Percentiles rank a stretch among this genome's conserved stretches.
Evolutionary conservation across 2,329 filamentous ascomycete genomes (phyloP).

Genomic region (Xylaria sp.): DNA sequence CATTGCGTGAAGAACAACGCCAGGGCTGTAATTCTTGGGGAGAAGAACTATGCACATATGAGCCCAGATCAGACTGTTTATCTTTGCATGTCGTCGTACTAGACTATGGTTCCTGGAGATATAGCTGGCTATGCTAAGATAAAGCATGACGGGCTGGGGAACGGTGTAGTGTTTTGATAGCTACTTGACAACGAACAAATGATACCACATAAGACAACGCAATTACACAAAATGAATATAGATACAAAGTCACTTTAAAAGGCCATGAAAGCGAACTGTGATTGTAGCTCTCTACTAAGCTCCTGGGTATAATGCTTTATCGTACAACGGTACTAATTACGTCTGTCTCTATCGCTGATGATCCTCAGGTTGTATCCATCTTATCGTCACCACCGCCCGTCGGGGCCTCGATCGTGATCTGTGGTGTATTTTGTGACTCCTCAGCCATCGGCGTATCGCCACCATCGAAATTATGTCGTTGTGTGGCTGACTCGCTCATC

Average conservation of each 20-base stretch:
- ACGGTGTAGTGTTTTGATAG: constrained; percentile 8
- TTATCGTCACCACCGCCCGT: constrained; percentile 62
- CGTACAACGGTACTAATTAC: constrained; percentile 21
- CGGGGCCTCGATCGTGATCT: constrained; percentile 61
- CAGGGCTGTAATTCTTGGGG: neutral
- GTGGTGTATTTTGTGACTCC: constrained; percentile 50
- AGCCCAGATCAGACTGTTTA: neutral
- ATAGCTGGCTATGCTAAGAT: neutral
- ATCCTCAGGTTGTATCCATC: constrained; percentile 70
- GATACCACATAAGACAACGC: constrained; percentile 30
- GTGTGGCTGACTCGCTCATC: constrained; percentile 52
- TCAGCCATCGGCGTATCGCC: constrained; percentile 51
- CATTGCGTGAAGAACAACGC: constrained; percentile 33
- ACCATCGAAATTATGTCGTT: constrained; percentile 41
- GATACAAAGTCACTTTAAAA: constrained; percentile 6
- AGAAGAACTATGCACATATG: constrained; percentile 13
- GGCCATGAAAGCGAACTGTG: neutral
- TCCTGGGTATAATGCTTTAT: constrained; percentile 45
- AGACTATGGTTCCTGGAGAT: neutral
- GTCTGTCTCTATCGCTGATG: neutral
- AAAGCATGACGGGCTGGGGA: neutral
- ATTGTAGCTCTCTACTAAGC: constrained; percentile 29
- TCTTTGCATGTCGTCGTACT: neutral
- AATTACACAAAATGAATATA: constrained; percentile 18
- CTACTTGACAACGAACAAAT: constrained; percentile 16